Evolutionary conservation across 2,329 filamentous ascomycete genomes (phyloP), one percentile per base, ranked within the genome.

Genomic region (Trichothecium sympodiale): DNA sequence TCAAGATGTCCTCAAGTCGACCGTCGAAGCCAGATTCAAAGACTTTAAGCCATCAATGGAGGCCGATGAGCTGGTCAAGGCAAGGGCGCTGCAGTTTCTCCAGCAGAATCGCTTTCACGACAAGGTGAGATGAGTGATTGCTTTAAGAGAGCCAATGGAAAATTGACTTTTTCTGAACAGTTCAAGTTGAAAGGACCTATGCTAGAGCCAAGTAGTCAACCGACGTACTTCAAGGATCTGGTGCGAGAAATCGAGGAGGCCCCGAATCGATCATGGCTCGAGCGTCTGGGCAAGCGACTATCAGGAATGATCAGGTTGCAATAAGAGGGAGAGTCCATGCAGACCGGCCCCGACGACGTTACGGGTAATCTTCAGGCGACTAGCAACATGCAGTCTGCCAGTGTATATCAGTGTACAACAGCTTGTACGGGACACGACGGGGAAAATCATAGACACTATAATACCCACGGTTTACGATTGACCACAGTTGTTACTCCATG

Each of bases 161-260:
- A 8, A 9, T 17, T 12, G 17, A 26, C 35, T 37, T 33, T 37
- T 46, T 40, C 25, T 16, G 23, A 9, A 4, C 20, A 61, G 58
- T 61, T 58, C 37, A 56, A 57, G 40, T 51, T 61, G 20, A 65
- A 56, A n/a, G 66, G 68, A 29, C 56, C 56, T 4, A 56, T 80
- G 30, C 56, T 80, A 38, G 55, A 62, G 36, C 77, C 78, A 12
- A 66, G 64, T 51, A 77, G 73, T 47, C 74, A 80, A 44, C 77
- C 77, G 27, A 71, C 67, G 0, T 78, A 83, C 51, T 83, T 78
- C 48, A 53, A 61, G 15, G 71, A 79, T 43, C 54, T 83, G 20
- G 51, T 80, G 1, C 62, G 58, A 36, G 78, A 83, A 52, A 64
- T 83, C 17, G 71, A 80, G 26, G 71, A 71, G 45, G 77, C 73